phyloP scores from a whole-genome alignment of 352 stramenopile genomes.

The Globisporangium parvum region DNA sequence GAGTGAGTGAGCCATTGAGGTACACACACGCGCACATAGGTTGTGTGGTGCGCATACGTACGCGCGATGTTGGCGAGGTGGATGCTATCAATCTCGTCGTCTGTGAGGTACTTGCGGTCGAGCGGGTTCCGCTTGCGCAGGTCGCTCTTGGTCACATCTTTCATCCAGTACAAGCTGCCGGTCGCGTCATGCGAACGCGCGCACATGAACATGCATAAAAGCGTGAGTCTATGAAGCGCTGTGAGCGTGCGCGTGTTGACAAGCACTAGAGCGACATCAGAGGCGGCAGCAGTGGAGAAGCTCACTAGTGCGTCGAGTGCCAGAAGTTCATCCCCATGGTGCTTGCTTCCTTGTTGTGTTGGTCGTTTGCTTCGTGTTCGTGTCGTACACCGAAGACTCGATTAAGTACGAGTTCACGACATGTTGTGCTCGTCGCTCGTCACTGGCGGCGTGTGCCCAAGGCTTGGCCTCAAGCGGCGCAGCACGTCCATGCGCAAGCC shows the following conservation, averaged over 20 bases:
- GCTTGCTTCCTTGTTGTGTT: not conserved
- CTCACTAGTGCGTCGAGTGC: constrained; percentile 89
- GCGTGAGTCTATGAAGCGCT: not conserved
- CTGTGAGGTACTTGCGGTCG: constrained; percentile 65
- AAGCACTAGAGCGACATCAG: not conserved
- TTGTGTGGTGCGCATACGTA: constrained; percentile 17
- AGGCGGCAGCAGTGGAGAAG: no score
- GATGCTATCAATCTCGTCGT: constrained; percentile 86
- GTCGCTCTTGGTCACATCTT: constrained; percentile 70
- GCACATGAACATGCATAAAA: not conserved
- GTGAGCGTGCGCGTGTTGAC: no score
- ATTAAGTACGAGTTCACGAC: no score
- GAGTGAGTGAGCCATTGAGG: not conserved
- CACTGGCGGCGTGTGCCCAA: no score
- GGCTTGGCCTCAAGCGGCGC: no score
- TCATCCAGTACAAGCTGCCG: constrained; percentile 89
- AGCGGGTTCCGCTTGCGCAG: constrained; percentile 74
- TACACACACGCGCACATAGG: not conserved
- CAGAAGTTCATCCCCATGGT: constrained; percentile 87
- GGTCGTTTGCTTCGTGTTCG: not conserved
- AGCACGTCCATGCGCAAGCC: no score
- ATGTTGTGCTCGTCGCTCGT: no score
- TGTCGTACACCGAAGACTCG: no score
- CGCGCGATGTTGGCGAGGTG: constrained; percentile 83
- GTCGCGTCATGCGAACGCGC: no score